Evolutionary conservation across 192 early-diverging fungal species (phyloP), one percentile per base, ranked within the genome.

Genomic region (Coemansia sp.): DNA sequence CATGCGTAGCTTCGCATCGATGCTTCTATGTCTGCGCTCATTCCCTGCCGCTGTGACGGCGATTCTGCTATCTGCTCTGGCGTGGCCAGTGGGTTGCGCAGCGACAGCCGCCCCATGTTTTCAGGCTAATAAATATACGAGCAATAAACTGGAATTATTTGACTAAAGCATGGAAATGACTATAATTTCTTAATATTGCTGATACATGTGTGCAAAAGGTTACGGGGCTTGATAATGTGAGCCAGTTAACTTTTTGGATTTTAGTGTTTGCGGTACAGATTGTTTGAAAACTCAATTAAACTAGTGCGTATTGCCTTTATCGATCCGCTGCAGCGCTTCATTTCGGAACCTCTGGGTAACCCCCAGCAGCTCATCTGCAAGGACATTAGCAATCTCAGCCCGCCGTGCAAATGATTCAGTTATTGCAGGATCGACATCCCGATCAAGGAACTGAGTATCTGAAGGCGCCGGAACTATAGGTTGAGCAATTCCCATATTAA

Each of bases 11-110:
- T 82, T 1, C 92, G 83, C 58, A 98, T 64, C 56, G 93, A 84
- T 15, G 81, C 63, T 69, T 98, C 95, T 9, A 89, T 76, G 43
- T 87, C 85, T 55, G 78, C 68, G 1, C 84, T 22, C 57, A 92
- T 80, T 9, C 85, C 87, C 37, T 82, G 86, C 47, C 60, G 69
- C 23, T 75, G 77, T 53, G 89, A 93, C 23, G 92, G 89, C 24
- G 92, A 86, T 12, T 45, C 39, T 12, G 69, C 82, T 1, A 94
- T 75, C 65, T 94, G 93, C 24, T 86, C 88, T 8, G 85, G 65
- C 2, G 90, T 89, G 17, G 90, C 72, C 32, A 94, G 78, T 21
- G 93, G 86, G 64, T 96, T 96, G 54, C 86, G 84, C 23, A 94
- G 75, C 25, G 91, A 92, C 14, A 93, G 83, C 48, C 82, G 84